A percentile compares a stretch with the other conserved stretches of the same genome.
Conservation (phyloP, 2,329 filamentous ascomycete species). For the Ceratocystis colombiana region DNA sequence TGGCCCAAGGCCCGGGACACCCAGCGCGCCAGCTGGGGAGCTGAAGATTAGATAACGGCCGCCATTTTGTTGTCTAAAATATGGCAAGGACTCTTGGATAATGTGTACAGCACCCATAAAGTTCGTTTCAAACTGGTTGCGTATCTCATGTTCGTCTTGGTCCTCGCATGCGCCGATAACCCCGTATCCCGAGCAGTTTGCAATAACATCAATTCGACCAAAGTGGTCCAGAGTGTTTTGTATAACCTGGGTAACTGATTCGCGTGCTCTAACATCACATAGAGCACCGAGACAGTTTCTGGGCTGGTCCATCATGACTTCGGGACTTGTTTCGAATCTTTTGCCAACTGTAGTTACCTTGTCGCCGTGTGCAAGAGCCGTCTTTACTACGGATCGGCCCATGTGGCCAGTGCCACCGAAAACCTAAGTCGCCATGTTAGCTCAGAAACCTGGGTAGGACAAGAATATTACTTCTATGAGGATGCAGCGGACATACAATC, state of each 20-base stretch:
- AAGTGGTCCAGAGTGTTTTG: conserved; percentile 62
- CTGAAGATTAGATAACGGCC: conserved; percentile 93
- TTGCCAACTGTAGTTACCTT: conserved; percentile 78
- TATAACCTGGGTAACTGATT: conserved; percentile 65
- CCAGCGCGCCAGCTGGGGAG: conserved; percentile 82
- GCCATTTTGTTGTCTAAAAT: conserved; percentile 64
- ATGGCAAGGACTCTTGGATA: conserved; percentile 75
- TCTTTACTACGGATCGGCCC: conserved; percentile 79
- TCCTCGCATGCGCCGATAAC: conserved; percentile 95
- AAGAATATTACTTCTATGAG: conserved; percentile 16
- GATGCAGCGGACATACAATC: conserved; percentile 53
- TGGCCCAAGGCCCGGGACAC: conserved; percentile 81
- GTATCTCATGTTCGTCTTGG: conserved; percentile 88
- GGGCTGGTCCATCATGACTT: conserved; percentile 62
- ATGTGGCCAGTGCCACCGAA: conserved; percentile 98
- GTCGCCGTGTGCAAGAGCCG: conserved; percentile 69
- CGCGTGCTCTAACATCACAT: conserved; percentile 77
- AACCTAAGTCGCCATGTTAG: conserved; percentile 42
- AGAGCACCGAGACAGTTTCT: conserved; percentile 67
- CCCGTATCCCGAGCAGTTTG: conserved; percentile 89
- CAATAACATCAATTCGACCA: conserved; percentile 76
- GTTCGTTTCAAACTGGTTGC: conserved; percentile 95
- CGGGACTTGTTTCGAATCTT: conserved; percentile 62
- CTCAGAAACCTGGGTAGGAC: background rate
- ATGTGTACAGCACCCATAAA: conserved; percentile 94